Evolutionary conservation across 805 yeast genomes (phyloP).

Genomic region (Priceomyces carsonii): DNA sequence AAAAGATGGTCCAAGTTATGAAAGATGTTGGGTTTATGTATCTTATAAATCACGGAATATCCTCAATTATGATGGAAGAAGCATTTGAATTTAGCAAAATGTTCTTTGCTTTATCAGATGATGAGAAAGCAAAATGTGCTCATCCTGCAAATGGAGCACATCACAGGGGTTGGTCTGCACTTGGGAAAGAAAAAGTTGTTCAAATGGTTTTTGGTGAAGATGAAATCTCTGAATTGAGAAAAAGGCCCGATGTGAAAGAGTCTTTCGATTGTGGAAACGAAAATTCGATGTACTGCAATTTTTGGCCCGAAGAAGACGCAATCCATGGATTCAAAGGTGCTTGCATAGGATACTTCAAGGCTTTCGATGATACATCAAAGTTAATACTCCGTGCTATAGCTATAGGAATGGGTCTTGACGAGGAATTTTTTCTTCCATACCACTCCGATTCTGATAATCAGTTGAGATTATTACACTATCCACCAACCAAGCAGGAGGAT

Average conservation of each 20-base stretch:
- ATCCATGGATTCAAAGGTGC: slow-evolving; percentile 22
- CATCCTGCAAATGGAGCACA: slow-evolving; percentile 16
- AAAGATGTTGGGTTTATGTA: slow-evolving; percentile 22
- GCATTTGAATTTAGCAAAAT: slow-evolving; percentile 20
- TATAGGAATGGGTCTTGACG: slow-evolving; percentile 18
- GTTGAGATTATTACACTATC: slow-evolving; percentile 20
- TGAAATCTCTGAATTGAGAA: slow-evolving; percentile 20
- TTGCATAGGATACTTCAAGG: slow-evolving; percentile 15
- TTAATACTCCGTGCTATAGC: slow-evolving; percentile 19
- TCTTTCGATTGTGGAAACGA: slow-evolving; percentile 28
- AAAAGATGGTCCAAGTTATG: slow-evolving; percentile 19
- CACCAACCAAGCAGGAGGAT: slow-evolving; percentile 16
- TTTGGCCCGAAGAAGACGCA: slow-evolving; percentile 24
- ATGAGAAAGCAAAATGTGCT: slow-evolving; percentile 24
- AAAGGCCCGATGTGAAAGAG: slow-evolving; percentile 28
- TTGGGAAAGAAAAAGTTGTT: slow-evolving; percentile 19
- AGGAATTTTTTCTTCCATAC: slow-evolving; percentile 16
- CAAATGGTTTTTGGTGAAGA: slow-evolving; percentile 26
- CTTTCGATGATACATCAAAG: slow-evolving; percentile 16
- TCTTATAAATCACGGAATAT: slow-evolving; percentile 20
- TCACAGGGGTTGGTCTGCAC: slow-evolving; percentile 21
- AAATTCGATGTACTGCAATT: slow-evolving; percentile 22
- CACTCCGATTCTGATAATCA: slow-evolving; percentile 21
- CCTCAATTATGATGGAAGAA: slow-evolving; percentile 11
- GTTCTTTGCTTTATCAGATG: slow-evolving; percentile 17